Percentiles rank a stretch among this genome's conserved stretches.
phyloP scores from a whole-genome alignment of 2,329 filamentous ascomycete species.

The Penicillium sp. region DNA sequence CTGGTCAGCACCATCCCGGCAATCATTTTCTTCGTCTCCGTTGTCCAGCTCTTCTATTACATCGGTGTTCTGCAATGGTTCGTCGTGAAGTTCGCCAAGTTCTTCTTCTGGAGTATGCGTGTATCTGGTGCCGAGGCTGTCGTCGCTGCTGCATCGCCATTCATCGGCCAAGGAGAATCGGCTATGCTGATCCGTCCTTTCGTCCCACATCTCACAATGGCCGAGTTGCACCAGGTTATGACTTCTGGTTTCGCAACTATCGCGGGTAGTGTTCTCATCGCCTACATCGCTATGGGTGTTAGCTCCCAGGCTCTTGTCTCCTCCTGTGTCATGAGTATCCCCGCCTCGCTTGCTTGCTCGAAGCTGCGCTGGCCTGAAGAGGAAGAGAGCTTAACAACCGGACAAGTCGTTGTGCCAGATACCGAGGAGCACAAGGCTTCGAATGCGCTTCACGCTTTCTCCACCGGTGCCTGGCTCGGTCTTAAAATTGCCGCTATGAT shows the following conservation, averaged over 20 bases:
- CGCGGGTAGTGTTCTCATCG: slow-evolving; percentile 80
- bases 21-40: slow-evolving; percentile 92
- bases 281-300: slow-evolving; percentile 80
- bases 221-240: slow-evolving; percentile 91
- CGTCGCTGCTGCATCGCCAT: slow-evolving; percentile 87
- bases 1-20: slow-evolving; percentile 78
- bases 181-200: slow-evolving; percentile 91
- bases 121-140: slow-evolving; percentile 93
- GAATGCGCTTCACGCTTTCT: slow-evolving; percentile 81
- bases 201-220: slow-evolving; percentile 78
- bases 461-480: slow-evolving; percentile 81
- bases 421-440: slow-evolving; percentile 70
- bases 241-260: slow-evolving; percentile 91
- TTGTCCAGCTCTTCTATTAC: slow-evolving; percentile 87
- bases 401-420: slow-evolving; percentile 76
- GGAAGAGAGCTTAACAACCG: slow-evolving; percentile 81
- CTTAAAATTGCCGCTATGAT: slow-evolving; percentile 88
- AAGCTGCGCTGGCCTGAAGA: slow-evolving; percentile 89
- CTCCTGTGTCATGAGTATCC: slow-evolving; percentile 94
- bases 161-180: slow-evolving; percentile 92
- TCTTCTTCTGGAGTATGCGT: slow-evolving; percentile 87
- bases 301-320: slow-evolving; percentile 84
- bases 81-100: slow-evolving; percentile 78
- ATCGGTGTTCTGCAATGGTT: slow-evolving; percentile 84
- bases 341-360: slow-evolving; percentile 82